These are phyloP conservation scores for Camillea tinctor DNA, from an alignment of 2,329 filamentous ascomycete species.

Conservation along the genomic window DNA sequence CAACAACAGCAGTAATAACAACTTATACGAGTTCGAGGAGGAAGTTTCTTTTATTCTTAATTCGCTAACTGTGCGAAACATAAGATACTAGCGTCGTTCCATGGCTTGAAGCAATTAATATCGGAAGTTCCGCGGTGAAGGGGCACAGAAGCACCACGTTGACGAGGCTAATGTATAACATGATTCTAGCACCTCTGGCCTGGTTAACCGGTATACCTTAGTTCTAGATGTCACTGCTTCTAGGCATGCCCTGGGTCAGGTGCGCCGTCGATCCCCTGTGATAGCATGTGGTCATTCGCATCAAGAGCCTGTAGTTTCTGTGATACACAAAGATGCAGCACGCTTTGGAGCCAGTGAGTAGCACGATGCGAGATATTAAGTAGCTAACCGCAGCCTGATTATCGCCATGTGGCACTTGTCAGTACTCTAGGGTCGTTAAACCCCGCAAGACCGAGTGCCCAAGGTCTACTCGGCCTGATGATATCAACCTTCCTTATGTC, in stretches of 20 bases:
- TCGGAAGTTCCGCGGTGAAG: background rate
- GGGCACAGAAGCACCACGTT: background rate
- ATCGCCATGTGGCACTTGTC: constrained; percentile 17
- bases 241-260: background rate
- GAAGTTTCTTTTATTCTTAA: background rate
- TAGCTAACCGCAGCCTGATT: constrained; percentile 12
- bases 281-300: background rate
- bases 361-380: constrained; percentile 16
- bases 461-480: background rate
- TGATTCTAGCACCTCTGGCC: background rate
- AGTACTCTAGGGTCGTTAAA: background rate
- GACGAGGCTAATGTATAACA: background rate
- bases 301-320: background rate
- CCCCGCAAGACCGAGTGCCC: background rate
- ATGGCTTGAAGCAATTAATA: background rate
- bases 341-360: constrained; percentile 4
- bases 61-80: background rate
- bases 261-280: background rate
- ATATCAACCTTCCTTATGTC: background rate
- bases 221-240: background rate
- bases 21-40: background rate
- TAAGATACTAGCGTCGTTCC: background rate
- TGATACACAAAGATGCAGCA: constrained; percentile 15
- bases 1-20: too few species aligned
- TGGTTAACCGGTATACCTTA: too few species aligned